Conservation (phyloP, 345 rosid species). For the Boechera divaricarpa region DNA sequence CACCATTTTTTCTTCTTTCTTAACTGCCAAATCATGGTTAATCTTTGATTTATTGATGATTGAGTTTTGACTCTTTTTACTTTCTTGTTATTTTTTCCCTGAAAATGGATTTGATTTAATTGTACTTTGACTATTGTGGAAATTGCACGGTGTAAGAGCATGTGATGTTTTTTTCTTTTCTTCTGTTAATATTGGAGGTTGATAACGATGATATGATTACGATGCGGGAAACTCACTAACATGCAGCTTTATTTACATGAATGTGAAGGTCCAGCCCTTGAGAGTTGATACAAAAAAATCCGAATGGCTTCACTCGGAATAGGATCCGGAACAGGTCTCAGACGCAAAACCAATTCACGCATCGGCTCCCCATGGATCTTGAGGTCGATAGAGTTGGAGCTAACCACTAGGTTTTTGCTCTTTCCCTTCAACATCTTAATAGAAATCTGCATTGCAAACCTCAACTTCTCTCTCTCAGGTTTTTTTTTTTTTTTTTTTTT, state of each 20-base stretch:
- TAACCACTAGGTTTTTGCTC: conserved; percentile 12
- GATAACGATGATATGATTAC: no score
- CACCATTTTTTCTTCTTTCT: no score
- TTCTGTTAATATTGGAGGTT: no score
- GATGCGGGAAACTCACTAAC: no score
- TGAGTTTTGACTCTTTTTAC: no score
- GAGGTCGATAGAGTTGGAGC: conserved; percentile 23
- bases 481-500: no score
- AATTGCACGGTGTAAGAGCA: no score
- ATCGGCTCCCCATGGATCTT: conserved; percentile 5
- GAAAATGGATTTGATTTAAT: background rate
- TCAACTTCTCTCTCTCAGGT: background rate
- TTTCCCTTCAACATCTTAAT: conserved; percentile 5
- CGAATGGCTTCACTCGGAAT: background rate
- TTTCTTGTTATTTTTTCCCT: background rate
- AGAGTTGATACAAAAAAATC: background rate
- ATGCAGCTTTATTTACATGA: background rate
- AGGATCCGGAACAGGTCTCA: background rate
- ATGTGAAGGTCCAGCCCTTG: background rate
- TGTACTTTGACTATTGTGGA: background rate
- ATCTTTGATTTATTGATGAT: no score
- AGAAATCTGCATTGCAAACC: conserved; percentile 8
- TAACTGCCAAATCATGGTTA: no score
- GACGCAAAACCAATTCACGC: background rate
- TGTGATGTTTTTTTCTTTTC: no score